Conservation (phyloP, 2,329 filamentous ascomycete species). For the Diatrype stigma region DNA sequence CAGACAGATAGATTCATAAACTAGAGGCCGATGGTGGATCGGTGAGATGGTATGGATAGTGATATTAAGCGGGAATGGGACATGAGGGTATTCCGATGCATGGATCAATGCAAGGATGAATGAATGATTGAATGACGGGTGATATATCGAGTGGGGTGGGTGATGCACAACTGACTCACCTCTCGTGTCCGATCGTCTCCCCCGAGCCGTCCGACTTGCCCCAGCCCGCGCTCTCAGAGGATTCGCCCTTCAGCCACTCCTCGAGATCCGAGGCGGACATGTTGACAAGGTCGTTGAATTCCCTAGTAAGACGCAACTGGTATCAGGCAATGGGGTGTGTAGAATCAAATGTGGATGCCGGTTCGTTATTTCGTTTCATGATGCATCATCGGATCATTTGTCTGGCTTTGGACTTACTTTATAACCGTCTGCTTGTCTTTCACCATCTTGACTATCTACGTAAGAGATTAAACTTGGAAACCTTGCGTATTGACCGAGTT, state of each 20-base stretch:
- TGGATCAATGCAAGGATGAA: too few species aligned
- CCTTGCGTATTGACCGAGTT: too few species aligned
- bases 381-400: too few species aligned
- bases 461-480: too few species aligned
- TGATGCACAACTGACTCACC: slow-evolving; percentile 7
- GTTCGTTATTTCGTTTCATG: too few species aligned
- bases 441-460: slow-evolving; percentile 23
- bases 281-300: slow-evolving; percentile 58
- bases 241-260: slow-evolving; percentile 47
- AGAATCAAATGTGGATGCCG: too few species aligned
- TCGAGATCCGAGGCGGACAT: slow-evolving; percentile 52
- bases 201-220: slow-evolving; percentile 46
- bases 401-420: slow-evolving; percentile 16
- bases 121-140: too few species aligned
- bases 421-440: slow-evolving; percentile 22
- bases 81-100: too few species aligned
- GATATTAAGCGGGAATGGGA: too few species aligned
- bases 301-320: slow-evolving; percentile 30
- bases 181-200: slow-evolving; percentile 53
- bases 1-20: background rate
- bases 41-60: background rate
- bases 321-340: too few species aligned
- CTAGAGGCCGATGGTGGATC: background rate
- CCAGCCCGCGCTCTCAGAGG: slow-evolving; percentile 50
- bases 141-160: too few species aligned